Conservation (phyloP, 768 basidiomycete species). For the Lactarius vividus region DNA sequence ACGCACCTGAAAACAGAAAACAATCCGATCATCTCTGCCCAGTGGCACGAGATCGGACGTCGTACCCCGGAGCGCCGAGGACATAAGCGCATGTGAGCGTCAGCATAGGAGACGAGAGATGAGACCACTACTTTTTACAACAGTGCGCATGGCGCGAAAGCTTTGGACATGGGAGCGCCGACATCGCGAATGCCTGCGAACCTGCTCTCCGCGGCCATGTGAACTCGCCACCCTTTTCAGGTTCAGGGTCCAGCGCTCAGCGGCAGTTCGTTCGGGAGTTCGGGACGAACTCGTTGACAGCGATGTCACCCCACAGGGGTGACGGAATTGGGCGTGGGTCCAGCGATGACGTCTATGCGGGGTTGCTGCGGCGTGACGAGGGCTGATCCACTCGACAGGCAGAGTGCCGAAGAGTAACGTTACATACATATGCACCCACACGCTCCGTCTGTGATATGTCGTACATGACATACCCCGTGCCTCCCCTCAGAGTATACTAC, state of each 20-base stretch:
- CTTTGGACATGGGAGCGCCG: neutral
- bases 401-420: neutral
- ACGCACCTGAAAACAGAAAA: no score
- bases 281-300: neutral
- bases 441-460: neutral
- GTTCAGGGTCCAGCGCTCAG: no score
- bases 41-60: neutral
- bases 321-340: neutral
- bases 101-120: neutral
- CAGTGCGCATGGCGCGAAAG: neutral
- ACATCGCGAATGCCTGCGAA: neutral
- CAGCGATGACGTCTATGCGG: neutral
- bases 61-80: neutral
- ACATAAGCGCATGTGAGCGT: neutral
- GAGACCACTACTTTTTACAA: neutral
- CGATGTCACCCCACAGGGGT: neutral
- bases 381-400: neutral
- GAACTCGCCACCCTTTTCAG: neutral
- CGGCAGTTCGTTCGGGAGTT: neutral
- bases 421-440: neutral
- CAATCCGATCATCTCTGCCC: no score
- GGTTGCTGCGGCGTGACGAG: neutral
- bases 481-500: no score
- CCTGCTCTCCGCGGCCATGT: neutral
- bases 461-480: neutral